These are phyloP conservation scores for Amniculicola lignicola DNA, from an alignment of 495 filamentous ascomycete species.

Conservation along the genomic window DNA sequence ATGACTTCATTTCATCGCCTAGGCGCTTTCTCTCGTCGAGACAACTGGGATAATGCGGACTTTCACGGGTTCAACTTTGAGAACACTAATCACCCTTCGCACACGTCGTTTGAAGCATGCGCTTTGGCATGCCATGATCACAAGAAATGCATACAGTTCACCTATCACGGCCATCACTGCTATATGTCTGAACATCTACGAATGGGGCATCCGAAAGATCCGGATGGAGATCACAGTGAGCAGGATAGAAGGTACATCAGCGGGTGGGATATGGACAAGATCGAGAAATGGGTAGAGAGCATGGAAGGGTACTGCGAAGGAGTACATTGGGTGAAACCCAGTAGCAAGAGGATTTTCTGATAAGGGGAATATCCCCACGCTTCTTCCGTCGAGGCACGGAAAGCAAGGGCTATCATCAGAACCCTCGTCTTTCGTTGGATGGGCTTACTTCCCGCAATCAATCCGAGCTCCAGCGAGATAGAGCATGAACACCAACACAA, in stretches of 20 bases:
- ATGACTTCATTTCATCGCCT: background rate
- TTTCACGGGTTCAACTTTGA: background rate
- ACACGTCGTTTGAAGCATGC: background rate
- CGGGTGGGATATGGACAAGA: conserved; percentile 24
- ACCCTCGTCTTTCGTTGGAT: too few species aligned
- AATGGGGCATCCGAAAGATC: background rate
- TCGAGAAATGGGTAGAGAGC: conserved; percentile 12
- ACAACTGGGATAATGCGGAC: conserved; percentile 14
- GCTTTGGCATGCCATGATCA: background rate
- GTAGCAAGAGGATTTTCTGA: conserved; percentile 3
- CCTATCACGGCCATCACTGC: conserved; percentile 16
- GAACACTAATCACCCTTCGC: background rate
- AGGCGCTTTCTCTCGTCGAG: background rate
- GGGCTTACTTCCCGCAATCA: too few species aligned
- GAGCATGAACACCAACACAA: too few species aligned
- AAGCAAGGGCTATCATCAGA: too few species aligned
- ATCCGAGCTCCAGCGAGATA: too few species aligned
- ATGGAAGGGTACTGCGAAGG: conserved; percentile 12
- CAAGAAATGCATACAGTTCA: conserved; percentile 12
- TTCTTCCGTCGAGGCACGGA: background rate
- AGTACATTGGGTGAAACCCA: conserved; percentile 13
- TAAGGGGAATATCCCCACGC: background rate
- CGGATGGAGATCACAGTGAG: conserved; percentile 1
- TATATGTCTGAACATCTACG: conserved; percentile 12
- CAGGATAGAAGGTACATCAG: conserved; percentile 1